Percentiles rank a stretch among this genome's conserved stretches.
These are phyloP conservation scores for Bromus sterilis DNA, from an alignment of 176 grass and related monocot genomes.

Conservation along the genomic window DNA sequence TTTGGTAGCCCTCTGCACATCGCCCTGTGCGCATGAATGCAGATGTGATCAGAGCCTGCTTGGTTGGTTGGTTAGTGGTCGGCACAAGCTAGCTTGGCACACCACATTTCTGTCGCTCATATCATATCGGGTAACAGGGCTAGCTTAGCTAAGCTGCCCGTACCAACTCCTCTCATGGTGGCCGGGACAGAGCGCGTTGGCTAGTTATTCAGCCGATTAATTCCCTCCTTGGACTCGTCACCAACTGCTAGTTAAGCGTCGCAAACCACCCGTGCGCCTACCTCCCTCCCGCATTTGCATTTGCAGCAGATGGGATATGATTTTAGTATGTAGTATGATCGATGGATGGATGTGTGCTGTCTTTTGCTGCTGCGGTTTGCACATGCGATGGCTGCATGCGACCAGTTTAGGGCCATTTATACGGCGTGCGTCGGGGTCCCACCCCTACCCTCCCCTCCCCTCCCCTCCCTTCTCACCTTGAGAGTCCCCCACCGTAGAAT, in stretches of 20 bases:
- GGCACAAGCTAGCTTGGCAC: background rate
- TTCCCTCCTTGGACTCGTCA: background rate
- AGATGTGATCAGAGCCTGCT: background rate
- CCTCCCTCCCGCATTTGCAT: background rate
- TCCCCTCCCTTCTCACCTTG: no score
- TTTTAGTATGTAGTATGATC: background rate
- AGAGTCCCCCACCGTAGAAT: no score
- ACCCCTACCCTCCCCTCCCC: no score
- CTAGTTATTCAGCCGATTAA: background rate
- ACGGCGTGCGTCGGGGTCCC: background rate
- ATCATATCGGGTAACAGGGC: no score
- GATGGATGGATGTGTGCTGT: background rate
- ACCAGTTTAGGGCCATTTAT: background rate
- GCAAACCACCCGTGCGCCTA: background rate
- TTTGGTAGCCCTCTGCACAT: constrained; percentile 5
- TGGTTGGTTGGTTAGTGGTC: background rate
- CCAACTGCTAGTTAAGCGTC: background rate
- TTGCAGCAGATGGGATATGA: background rate
- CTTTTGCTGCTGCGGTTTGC: background rate
- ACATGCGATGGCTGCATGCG: background rate
- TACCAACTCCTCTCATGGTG: no score
- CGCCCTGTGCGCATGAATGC: background rate
- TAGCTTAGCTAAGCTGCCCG: no score
- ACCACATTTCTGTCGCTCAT: background rate
- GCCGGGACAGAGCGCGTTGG: background rate